Conservation (phyloP, 2,329 filamentous ascomycete species). For the Pseudocercospora fijiensis region DNA sequence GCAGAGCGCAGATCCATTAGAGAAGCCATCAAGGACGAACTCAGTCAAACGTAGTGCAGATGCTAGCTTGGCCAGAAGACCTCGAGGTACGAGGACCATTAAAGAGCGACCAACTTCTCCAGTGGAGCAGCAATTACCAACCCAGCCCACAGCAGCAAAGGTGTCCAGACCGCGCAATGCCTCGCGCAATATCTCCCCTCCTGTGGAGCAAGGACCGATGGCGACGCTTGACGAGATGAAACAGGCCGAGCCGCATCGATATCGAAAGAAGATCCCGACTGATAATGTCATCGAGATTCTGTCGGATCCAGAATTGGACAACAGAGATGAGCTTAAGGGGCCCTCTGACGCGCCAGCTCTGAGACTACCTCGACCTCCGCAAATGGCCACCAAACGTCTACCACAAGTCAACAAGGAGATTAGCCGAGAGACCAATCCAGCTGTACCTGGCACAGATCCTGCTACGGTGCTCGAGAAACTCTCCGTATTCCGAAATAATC, state of each 20-base stretch:
- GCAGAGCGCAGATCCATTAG: conserved; percentile 29
- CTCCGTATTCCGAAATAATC: conserved; percentile 48
- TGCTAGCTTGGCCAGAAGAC: conserved; percentile 39
- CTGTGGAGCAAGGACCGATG: conserved; percentile 30
- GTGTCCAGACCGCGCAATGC: conserved; percentile 23
- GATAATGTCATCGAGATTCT: conserved; percentile 40
- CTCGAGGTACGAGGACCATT: conserved; percentile 30
- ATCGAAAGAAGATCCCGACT: conserved; percentile 29
- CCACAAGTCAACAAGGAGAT: conserved; percentile 27
- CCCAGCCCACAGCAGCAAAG: conserved; percentile 23
- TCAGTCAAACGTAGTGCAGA: conserved; percentile 37
- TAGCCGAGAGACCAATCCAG: conserved; percentile 19
- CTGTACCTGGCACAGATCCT: conserved; percentile 45
- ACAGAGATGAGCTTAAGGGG: conserved; percentile 23
- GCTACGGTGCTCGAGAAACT: conserved; percentile 47
- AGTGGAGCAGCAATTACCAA: conserved; percentile 18
- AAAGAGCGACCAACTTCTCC: conserved; percentile 32
- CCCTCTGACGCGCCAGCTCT: conserved; percentile 21
- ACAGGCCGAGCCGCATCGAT: conserved; percentile 31
- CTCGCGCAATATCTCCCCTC: conserved; percentile 25
- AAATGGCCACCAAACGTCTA: conserved; percentile 30
- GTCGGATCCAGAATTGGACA: conserved; percentile 36
- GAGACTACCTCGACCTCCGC: conserved; percentile 33
- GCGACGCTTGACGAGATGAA: conserved; percentile 38
- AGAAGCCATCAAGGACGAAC: conserved; percentile 30